Base-by-base conservation (phyloP, 768 basidiomycete genomes). In the Termitomyces sp. region DNA sequence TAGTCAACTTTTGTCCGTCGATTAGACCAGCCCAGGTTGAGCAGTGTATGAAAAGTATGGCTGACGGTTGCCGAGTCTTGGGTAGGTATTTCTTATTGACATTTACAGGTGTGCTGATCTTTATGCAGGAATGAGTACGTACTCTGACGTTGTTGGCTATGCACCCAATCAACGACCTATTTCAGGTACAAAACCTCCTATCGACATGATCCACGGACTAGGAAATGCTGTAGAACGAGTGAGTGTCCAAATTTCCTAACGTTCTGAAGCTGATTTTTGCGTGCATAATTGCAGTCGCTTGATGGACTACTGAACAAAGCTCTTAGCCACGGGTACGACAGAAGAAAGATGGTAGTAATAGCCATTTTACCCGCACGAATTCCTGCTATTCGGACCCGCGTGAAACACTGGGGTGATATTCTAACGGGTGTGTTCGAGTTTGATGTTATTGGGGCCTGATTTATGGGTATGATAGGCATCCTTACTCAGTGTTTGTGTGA, bases 381-480 rank as follows among this genome's bases (percentile, higher is more conserved):
- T 0, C 76, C 75, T 0, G 76, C 76, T 0, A 71, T 83, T 0
- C 67, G 82, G 12, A 68, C 67, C 3, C 50, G 61, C 0, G 75
- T 88, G 25, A 89, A 89, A 58, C 73, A 75, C 23, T 84, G 78
- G 75, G 84, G 86, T 0, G 85, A 86, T 63, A 66, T 72, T 14
- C 14, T 16, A 10, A 45, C 59, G 23, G 74, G 74, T 69, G 6
- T 16, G 44, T 42, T 31, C 6, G 9, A 44, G 42, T 16, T 32
- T 43, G 17, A 27, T 38, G 29, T 32, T 11, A 29, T 40, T n/a
- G 19, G 2, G 5, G 34, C 16, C 25, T 40, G 27, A 34, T 34
- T 9, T 19, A 10, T 6, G 27, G 12, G 7, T 51, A 19, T 8
- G 1, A 17, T 54, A 63, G 79, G 78, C n/a, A 63, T 77, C 9